phyloP scores from a whole-genome alignment of 768 basidiomycete genomes.

The Mycena sanguinolenta region DNA sequence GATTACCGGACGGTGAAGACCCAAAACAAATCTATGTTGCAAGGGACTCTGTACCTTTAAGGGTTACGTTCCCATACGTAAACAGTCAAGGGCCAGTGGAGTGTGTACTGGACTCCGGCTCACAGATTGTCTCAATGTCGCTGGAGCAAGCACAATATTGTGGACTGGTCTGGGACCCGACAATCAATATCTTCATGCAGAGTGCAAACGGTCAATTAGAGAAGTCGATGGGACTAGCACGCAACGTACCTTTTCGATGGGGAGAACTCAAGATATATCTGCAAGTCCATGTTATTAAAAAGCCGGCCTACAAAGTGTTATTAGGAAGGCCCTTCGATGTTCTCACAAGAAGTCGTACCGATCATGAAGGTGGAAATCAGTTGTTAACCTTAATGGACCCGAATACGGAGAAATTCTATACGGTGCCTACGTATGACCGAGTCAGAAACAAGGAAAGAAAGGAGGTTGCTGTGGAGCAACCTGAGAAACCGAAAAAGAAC shows the following conservation, averaged over 20 bases:
- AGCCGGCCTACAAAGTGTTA: constrained; percentile 42
- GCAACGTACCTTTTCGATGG: constrained; percentile 43
- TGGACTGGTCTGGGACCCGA: constrained; percentile 36
- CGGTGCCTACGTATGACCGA: constrained; percentile 16
- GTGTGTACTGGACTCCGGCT: constrained; percentile 42
- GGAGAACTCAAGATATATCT: constrained; percentile 39
- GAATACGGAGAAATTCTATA: constrained; percentile 30
- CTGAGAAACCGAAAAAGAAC: too few relatives aligned
- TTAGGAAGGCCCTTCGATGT: constrained; percentile 47
- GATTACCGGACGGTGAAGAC: background rate
- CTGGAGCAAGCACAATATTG: constrained; percentile 28
- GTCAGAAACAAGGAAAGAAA: background rate
- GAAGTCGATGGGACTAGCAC: constrained; percentile 41
- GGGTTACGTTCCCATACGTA: constrained; percentile 21
- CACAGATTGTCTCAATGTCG: constrained; percentile 44
- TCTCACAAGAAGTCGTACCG: constrained; percentile 38
- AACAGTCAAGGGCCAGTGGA: constrained; percentile 36
- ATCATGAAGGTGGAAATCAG: constrained; percentile 35
- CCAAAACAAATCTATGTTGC: constrained; percentile 11
- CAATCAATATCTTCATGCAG: constrained; percentile 42
- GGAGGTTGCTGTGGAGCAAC: background rate
- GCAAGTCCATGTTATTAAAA: constrained; percentile 44
- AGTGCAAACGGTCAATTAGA: constrained; percentile 42
- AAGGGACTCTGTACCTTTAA: background rate
- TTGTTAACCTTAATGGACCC: constrained; percentile 43